Base-by-base conservation (phyloP, 164 flowering plant genomes). In the Saururus chinensis region DNA sequence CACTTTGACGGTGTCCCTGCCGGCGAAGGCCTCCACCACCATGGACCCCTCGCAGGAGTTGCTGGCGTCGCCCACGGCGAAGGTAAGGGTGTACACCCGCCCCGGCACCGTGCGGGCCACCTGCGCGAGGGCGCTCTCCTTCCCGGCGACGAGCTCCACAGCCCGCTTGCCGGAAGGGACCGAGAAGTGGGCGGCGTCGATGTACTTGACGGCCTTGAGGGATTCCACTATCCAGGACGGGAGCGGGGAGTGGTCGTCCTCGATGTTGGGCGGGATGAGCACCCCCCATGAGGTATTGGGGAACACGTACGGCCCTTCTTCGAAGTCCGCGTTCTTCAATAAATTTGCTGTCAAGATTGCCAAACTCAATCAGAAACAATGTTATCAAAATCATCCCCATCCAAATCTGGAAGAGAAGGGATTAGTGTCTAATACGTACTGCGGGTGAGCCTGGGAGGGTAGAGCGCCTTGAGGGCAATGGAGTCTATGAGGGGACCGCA, bases 401-500 rank as follows among this genome's bases (percentile, higher is more conserved):
- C n/a, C n/a, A n/a, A n/a, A n/a, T n/a, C n/a, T n/a, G n/a, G n/a
- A 25, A 54, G 21, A 61, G 40, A 61, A 24, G 40, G 10, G 22
- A 59, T 5, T 19, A n/a, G 12, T 20, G 60, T 75, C 96, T 84
- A n/a, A n/a, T n/a, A n/a, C n/a, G n/a, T 79, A 93, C 99, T 60
- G 60, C 71, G 83, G 41, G 88, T 74, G 0, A 81, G 64, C 52
- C 64, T 77, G 1, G 99, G 99, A 63, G 95, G 93, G 61, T 73
- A 77, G 5, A 95, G 75, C 56, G 82, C 70, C 48, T 63, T 71
- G 19, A 90, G 68, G 1, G 91, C 97, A 4, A 95, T 61, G 0
- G 95, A 78, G 62, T 95, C 99, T 21, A 95, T 77, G 4, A 95
- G 83, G 0, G 99, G 99, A 0, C 99, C 99, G 21, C 99, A 95